Evolutionary conservation across 768 basidiomycete genomes (phyloP).

Genomic region (Steccherinum ochraceum): DNA sequence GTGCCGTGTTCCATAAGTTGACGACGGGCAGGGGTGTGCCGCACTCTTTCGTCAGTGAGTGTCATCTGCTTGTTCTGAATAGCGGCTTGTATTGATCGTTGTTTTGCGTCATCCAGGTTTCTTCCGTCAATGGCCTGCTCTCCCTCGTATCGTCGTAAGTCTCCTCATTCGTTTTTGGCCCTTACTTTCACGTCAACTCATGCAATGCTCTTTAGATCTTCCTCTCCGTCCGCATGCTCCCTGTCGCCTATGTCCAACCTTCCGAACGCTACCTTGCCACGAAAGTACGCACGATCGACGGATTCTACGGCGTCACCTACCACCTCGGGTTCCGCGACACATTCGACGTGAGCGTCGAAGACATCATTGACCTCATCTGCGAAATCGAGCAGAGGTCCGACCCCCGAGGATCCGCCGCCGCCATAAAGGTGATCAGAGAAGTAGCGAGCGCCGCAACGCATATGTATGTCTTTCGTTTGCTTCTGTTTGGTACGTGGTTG

Average conservation of each 20-base stretch:
- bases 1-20: constrained; percentile 55
- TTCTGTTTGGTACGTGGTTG: not conserved
- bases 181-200: not conserved
- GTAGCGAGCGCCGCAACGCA: constrained; percentile 40
- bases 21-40: constrained; percentile 51
- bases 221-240: constrained; percentile 47
- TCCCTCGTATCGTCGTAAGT: constrained; percentile 56
- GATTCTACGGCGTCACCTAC: constrained; percentile 51
- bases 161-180: not conserved
- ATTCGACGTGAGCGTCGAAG: constrained; percentile 38
- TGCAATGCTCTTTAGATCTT: constrained; percentile 41
- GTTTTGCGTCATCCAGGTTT: constrained; percentile 32
- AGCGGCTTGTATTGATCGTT: not conserved
- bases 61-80: constrained; percentile 3
- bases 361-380: constrained; percentile 42
- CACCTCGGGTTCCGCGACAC: constrained; percentile 53
- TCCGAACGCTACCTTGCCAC: constrained; percentile 49
- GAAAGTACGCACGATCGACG: constrained; percentile 53
- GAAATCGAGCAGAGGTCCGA: constrained; percentile 35
- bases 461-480: constrained; percentile 33
- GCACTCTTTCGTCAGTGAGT: constrained; percentile 49
- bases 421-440: constrained; percentile 34
- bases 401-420: constrained; percentile 24
- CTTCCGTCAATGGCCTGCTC: constrained; percentile 58
- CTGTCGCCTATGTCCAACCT: constrained; percentile 37